These are phyloP conservation scores for Mycena sp. DNA, from an alignment of 1,284 basidiomycete genomes.

Conservation along the genomic window DNA sequence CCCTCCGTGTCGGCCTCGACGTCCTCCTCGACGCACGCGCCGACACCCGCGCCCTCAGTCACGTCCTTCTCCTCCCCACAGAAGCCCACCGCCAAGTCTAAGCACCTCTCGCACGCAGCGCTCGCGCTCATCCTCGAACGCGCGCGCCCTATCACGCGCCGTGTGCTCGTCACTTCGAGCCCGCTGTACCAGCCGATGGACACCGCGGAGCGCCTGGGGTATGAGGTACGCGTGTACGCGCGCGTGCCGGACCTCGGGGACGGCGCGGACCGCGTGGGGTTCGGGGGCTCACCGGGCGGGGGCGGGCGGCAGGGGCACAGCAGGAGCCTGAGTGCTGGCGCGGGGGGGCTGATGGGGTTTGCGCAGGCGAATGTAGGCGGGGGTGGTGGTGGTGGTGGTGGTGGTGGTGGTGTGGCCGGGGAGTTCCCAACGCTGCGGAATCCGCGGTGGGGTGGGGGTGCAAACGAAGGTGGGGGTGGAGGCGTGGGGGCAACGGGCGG, in stretches of 20 bases:
- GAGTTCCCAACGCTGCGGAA: conserved; percentile 24
- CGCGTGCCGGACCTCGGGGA: conserved; percentile 80
- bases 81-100: conserved; percentile 31
- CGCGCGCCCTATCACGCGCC: conserved; percentile 71
- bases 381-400: background rate
- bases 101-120: conserved; percentile 73
- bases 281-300: background rate
- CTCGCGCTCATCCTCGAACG: conserved; percentile 78
- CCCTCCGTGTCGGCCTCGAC: conserved; percentile 37
- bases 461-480: conserved; percentile 26
- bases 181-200: conserved; percentile 87
- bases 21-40: background rate
- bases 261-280: conserved; percentile 62
- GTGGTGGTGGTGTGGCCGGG: background rate
- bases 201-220: conserved; percentile 76
- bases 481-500: no score
- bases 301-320: conserved; percentile 12
- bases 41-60: conserved; percentile 16
- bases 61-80: conserved; percentile 24
- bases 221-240: conserved; percentile 81
- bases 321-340: conserved; percentile 36
- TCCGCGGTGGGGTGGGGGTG: conserved; percentile 21
- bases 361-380: conserved; percentile 9
- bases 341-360: conserved; percentile 32
- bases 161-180: conserved; percentile 83